Conservation (phyloP, 164 flowering plant species). For the Stephania japonica region DNA sequence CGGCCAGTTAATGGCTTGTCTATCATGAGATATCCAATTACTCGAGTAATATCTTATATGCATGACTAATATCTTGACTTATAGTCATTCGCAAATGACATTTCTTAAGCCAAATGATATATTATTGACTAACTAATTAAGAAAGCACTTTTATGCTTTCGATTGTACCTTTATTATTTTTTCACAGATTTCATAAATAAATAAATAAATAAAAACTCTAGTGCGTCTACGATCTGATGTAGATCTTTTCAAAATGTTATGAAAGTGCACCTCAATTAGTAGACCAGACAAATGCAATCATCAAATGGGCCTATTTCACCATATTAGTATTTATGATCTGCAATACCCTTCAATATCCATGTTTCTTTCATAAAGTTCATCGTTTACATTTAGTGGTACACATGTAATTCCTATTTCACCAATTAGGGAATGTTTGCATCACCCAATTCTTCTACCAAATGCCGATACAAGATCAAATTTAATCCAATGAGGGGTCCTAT, state of each 20-base stretch:
- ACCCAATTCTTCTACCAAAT: too few relatives aligned
- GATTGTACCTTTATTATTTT: neutral
- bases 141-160: neutral
- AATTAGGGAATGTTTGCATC: too few relatives aligned
- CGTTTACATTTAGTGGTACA: too few relatives aligned
- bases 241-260: neutral
- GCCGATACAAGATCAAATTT: too few relatives aligned
- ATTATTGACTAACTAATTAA: neutral
- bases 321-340: neutral
- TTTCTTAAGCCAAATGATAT: neutral
- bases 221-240: neutral
- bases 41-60: neutral
- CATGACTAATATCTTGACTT: neutral
- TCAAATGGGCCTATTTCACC: neutral
- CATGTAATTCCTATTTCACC: too few relatives aligned
- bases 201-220: too few relatives aligned
- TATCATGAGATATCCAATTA: neutral
- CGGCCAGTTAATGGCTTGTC: neutral
- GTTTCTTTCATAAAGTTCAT: too few relatives aligned
- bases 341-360: too few relatives aligned
- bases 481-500: too few relatives aligned
- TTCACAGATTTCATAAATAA: neutral
- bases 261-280: neutral
- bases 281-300: neutral
- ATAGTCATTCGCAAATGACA: neutral